Conservation (phyloP, 2,329 filamentous ascomycete species). For the Claviceps lovelessii region DNA sequence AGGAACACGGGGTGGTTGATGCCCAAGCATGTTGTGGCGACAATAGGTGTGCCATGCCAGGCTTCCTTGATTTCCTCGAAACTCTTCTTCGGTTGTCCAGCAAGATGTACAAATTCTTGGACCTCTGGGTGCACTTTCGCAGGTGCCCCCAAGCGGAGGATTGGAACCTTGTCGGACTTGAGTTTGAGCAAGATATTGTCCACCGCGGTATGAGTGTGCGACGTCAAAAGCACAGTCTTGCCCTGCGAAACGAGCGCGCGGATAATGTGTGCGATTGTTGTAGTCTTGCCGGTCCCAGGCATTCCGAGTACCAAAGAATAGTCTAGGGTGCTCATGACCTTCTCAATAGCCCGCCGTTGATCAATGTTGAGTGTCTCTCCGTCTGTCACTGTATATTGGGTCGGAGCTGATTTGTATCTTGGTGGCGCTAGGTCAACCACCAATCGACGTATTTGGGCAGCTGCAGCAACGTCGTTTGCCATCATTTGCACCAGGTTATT, state of each 20-base stretch:
- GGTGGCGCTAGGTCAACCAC: constrained; percentile 67
- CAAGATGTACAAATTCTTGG: constrained; percentile 68
- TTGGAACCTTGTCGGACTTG: constrained; percentile 58
- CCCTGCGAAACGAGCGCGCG: constrained; percentile 74
- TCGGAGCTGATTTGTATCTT: constrained; percentile 52
- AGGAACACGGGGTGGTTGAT: constrained; percentile 82
- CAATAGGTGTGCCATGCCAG: constrained; percentile 76
- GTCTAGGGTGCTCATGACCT: constrained; percentile 89
- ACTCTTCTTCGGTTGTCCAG: constrained; percentile 54
- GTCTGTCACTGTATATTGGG: constrained; percentile 47
- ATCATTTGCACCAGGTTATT: constrained; percentile 92
- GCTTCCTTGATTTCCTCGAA: constrained; percentile 73
- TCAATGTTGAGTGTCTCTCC: constrained; percentile 68
- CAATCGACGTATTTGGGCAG: constrained; percentile 58
- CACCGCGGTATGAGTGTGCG: constrained; percentile 93
- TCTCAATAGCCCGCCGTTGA: constrained; percentile 73
- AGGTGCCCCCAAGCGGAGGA: constrained; percentile 71
- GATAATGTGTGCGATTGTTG: constrained; percentile 95
- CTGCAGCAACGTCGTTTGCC: constrained; percentile 59
- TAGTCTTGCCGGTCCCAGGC: constrained; percentile 97
- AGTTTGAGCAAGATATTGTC: constrained; percentile 97
- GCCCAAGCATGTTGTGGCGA: constrained; percentile 88
- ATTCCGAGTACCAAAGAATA: constrained; percentile 96
- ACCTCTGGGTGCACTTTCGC: constrained; percentile 84
- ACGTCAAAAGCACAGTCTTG: constrained; percentile 85